Evolutionary conservation across 164 flowering plant genomes (phyloP).

Genomic region (Cinnamomum micranthum): DNA sequence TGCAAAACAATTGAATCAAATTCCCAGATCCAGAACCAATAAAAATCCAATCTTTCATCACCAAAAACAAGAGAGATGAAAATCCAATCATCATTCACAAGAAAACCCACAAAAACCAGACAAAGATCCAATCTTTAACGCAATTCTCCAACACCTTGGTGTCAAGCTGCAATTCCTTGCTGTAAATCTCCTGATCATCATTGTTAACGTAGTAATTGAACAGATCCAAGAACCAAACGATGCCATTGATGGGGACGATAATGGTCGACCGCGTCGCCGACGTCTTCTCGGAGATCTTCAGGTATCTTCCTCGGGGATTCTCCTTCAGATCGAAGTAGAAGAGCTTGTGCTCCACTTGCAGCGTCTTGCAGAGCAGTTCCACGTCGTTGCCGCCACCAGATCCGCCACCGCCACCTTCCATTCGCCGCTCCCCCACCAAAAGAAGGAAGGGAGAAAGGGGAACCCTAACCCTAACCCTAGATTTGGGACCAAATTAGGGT

Average conservation of each 20-base stretch:
- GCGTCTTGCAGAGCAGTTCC: slow-evolving; percentile 80
- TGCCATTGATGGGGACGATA: slow-evolving; percentile 82
- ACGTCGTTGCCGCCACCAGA: slow-evolving; percentile 73
- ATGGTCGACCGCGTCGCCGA: slow-evolving; percentile 93
- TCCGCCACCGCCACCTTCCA: slow-evolving; percentile 17
- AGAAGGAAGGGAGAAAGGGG: neutral
- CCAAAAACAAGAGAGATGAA: neutral
- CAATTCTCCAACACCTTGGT: slow-evolving; percentile 42
- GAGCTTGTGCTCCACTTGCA: slow-evolving; percentile 98
- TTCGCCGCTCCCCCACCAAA: slow-evolving; percentile 1
- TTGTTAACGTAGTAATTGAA: slow-evolving; percentile 88
- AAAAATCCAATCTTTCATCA: neutral
- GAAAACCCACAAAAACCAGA: no score
- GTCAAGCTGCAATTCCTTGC: slow-evolving; percentile 98
- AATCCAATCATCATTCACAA: no score
- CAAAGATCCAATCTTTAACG: neutral
- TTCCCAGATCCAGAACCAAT: neutral
- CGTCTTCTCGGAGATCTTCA: slow-evolving; percentile 96
- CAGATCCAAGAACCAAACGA: slow-evolving; percentile 93
- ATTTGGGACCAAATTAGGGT: neutral
- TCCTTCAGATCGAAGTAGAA: slow-evolving; percentile 98
- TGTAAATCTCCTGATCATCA: slow-evolving; percentile 65
- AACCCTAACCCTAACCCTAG: neutral
- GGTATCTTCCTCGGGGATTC: slow-evolving; percentile 91
- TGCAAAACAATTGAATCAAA: neutral